These are phyloP conservation scores for Leccinum boreale DNA, from an alignment of 768 basidiomycete species.

Conservation along the genomic window DNA sequence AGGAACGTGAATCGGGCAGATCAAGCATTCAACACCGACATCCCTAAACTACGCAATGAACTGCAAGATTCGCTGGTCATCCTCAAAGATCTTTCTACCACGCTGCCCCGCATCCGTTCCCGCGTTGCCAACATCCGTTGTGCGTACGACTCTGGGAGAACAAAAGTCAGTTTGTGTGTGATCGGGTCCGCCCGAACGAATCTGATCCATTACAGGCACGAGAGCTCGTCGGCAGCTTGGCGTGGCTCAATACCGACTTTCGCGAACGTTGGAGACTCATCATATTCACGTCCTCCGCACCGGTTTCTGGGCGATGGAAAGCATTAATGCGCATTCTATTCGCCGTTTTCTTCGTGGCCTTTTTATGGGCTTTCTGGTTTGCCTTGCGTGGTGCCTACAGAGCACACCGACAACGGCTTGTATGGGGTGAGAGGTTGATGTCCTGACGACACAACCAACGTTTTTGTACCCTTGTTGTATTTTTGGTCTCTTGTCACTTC, in stretches of 20 bases:
- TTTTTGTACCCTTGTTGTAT: background rate
- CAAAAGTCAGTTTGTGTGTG: conserved; percentile 45
- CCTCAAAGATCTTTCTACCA: conserved; percentile 54
- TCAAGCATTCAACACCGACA: conserved; percentile 53
- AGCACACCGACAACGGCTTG: conserved; percentile 69
- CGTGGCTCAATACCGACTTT: conserved; percentile 77
- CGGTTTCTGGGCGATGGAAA: conserved; percentile 73
- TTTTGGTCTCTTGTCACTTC: background rate
- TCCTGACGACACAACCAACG: conserved; percentile 37
- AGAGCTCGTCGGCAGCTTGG: conserved; percentile 57
- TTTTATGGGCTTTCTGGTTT: conserved; percentile 58
- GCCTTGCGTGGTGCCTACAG: conserved; percentile 64
- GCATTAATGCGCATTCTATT: conserved; percentile 59
- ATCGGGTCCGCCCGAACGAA: background rate
- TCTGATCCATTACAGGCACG: conserved; percentile 47
- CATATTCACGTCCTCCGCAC: conserved; percentile 70
- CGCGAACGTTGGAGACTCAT: conserved; percentile 72
- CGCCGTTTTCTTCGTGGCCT: conserved; percentile 51
- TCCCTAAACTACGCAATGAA: conserved; percentile 58
- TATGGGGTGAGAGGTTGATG: conserved; percentile 80
- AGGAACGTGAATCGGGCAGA: conserved; percentile 58
- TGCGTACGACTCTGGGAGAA: conserved; percentile 70
- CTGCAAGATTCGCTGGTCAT: conserved; percentile 60
- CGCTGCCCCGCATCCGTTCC: conserved; percentile 55
- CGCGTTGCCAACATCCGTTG: conserved; percentile 60